Evolutionary conservation across 305 asterid genomes (phyloP), one percentile per base, ranked within the genome.

Genomic region (Solanum hybrid): DNA sequence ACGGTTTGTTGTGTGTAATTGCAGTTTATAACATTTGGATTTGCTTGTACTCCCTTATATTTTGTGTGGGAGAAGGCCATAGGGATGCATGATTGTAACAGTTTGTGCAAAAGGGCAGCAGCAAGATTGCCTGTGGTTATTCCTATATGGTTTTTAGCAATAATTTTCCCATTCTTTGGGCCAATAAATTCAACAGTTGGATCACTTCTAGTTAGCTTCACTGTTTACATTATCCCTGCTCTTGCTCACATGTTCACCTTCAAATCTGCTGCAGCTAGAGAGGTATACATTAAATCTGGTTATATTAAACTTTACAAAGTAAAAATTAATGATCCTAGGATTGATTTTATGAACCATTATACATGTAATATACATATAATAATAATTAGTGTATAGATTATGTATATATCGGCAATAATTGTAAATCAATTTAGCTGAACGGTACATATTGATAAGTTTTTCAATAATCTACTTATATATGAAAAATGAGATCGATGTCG

Each of bases 111-210:
- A 72, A 82, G 94, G 91, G 95, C 94, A 7, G 91, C 92, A 3
- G 93, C 94, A 5, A 87, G 95, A 17, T 82, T 93, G 87, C 94
- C 94, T 10, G 94, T 92, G 82, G 94, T 93, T 75, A 86, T 93
- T 36, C 95, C 94, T 6, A 92, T 93, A 72, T 94, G 95, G 95
- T 94, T 94, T 92, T 38, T 94, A 3, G 94, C 94, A 87, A 94
- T 94, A 56, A 38, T 93, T 78, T 94, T 93, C 92, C 95, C 95
- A 1, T 93, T 93, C 91, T 93, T 93, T 66, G 95, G 95, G 1
- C 95, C 94, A 22, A 93, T 93, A 8, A 93, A 93, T 72, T 93
- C 94, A 9, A 78, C 94, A 9, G 95, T 93, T 12, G 95, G 95
- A 36, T 91, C 95, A 1, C 94, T 93, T 76, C 93, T 94, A 3